These are phyloP conservation scores for Haberlea rhodopensis DNA, from an alignment of 257 asterid species.

Conservation along the genomic window DNA sequence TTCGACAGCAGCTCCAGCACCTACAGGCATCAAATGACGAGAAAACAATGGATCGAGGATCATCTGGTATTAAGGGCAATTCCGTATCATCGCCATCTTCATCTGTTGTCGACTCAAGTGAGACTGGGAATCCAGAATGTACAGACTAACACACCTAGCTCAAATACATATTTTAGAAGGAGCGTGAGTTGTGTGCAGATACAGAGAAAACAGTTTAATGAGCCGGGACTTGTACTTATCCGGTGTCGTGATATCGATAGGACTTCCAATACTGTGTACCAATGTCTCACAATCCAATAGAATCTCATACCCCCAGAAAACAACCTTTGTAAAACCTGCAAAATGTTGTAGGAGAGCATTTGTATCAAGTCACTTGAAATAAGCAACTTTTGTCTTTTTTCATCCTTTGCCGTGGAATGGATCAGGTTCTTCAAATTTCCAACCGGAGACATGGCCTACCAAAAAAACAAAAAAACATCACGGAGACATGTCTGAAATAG, in stretches of 20 bases:
- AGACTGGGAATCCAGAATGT: constrained; percentile 22
- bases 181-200: neutral
- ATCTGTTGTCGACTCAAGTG: constrained; percentile 24
- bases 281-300: constrained; percentile 15
- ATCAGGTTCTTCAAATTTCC: neutral
- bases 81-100: constrained; percentile 29
- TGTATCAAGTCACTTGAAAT: neutral
- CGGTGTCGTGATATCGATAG: constrained; percentile 1
- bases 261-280: neutral
- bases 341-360: neutral
- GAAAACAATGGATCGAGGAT: constrained; percentile 19
- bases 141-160: constrained; percentile 25
- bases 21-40: constrained; percentile 28
- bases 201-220: constrained; percentile 5
- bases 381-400: neutral
- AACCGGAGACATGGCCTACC: neutral
- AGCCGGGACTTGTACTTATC: neutral
- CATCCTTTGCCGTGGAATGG: neutral
- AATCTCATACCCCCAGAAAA: constrained; percentile 6
- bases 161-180: neutral
- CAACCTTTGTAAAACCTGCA: neutral
- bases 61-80: constrained; percentile 42
- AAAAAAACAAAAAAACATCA: too few relatives aligned
- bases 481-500: too few relatives aligned
- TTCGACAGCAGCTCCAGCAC: constrained; percentile 45